Percentiles rank a stretch among this genome's conserved stretches.
Evolutionary conservation across 164 flowering plant species (phyloP).

Genomic region (Nelumbo lutea): DNA sequence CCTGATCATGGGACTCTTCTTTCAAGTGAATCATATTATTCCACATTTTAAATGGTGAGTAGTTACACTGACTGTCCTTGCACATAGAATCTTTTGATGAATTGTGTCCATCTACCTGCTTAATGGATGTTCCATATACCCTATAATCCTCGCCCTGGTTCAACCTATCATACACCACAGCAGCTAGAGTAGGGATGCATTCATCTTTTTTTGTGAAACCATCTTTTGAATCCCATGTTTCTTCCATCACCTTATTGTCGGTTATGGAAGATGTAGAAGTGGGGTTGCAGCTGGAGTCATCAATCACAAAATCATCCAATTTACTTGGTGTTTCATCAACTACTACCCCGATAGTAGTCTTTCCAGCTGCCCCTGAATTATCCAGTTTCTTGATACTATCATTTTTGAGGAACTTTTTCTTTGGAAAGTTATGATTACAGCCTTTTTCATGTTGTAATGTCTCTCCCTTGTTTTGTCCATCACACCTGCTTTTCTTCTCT

Average conservation of each 20-base stretch:
- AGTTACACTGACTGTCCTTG: slow-evolving; percentile 3
- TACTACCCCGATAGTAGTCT: slow-evolving; percentile 8
- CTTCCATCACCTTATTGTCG: slow-evolving; percentile 3
- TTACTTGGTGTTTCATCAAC: slow-evolving; percentile 7
- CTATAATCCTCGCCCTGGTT: slow-evolving; percentile 6
- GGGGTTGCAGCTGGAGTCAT: slow-evolving; percentile 12
- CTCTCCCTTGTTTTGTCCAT: slow-evolving; percentile 7
- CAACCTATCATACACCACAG: background rate
- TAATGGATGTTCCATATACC: background rate
- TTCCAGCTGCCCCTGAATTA: slow-evolving; percentile 3
- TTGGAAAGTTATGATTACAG: background rate
- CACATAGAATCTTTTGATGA: slow-evolving; percentile 5
- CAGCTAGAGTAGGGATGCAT: slow-evolving; percentile 10
- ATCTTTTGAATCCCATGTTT: slow-evolving; percentile 5
- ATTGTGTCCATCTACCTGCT: slow-evolving; percentile 7
- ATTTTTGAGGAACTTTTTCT: slow-evolving; percentile 5
- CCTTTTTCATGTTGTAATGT: background rate
- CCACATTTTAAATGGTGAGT: slow-evolving; percentile 6
- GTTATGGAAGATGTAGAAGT: slow-evolving; percentile 5
- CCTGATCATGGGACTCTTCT: slow-evolving; percentile 6
- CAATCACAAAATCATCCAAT: slow-evolving; percentile 17
- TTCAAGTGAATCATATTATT: slow-evolving; percentile 1
- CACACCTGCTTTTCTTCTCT: slow-evolving; percentile 15
- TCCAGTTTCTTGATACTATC: slow-evolving; percentile 13
- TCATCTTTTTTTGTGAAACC: slow-evolving; percentile 3